Evolutionary conservation across 2,329 filamentous ascomycete genomes (phyloP).

Genomic region (Arachnopeziza araneosa): DNA sequence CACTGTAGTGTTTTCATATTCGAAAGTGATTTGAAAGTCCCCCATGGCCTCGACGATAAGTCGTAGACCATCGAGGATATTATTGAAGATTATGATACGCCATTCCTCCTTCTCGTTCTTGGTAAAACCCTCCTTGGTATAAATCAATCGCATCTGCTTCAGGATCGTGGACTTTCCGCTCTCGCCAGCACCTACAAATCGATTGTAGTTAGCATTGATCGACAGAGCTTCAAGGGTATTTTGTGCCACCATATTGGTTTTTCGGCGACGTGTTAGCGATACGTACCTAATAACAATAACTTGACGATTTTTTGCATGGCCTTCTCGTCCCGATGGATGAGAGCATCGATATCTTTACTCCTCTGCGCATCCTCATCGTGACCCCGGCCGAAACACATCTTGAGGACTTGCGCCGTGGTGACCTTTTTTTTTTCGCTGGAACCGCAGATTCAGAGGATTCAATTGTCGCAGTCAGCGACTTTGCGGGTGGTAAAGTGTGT

Average conservation of each 20-base stretch:
- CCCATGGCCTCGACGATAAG: conserved; percentile 88
- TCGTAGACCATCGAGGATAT: conserved; percentile 87
- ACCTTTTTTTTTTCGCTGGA: background rate
- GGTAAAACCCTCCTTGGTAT: conserved; percentile 78
- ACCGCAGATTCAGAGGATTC: background rate
- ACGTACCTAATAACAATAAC: conserved; percentile 81
- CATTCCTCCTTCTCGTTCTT: conserved; percentile 87
- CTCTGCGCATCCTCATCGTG: conserved; percentile 44
- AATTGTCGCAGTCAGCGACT: background rate
- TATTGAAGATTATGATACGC: conserved; percentile 93
- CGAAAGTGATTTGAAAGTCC: conserved; percentile 73
- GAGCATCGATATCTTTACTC: conserved; percentile 77
- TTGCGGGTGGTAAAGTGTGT: background rate
- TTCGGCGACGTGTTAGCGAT: background rate
- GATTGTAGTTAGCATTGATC: conserved; percentile 14
- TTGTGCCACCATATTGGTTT: background rate
- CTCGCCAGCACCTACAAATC: conserved; percentile 76
- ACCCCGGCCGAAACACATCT: conserved; percentile 60
- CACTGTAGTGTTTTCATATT: conserved; percentile 74
- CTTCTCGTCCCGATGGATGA: conserved; percentile 84
- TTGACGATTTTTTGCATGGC: conserved; percentile 83
- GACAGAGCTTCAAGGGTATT: background rate
- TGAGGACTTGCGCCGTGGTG: conserved; percentile 17
- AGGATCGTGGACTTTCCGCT: conserved; percentile 95
- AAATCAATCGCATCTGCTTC: conserved; percentile 99